Evolutionary conservation across 164 flowering plant species (phyloP), one percentile per base, ranked within the genome.

Genomic region (Nelumbo lutea): DNA sequence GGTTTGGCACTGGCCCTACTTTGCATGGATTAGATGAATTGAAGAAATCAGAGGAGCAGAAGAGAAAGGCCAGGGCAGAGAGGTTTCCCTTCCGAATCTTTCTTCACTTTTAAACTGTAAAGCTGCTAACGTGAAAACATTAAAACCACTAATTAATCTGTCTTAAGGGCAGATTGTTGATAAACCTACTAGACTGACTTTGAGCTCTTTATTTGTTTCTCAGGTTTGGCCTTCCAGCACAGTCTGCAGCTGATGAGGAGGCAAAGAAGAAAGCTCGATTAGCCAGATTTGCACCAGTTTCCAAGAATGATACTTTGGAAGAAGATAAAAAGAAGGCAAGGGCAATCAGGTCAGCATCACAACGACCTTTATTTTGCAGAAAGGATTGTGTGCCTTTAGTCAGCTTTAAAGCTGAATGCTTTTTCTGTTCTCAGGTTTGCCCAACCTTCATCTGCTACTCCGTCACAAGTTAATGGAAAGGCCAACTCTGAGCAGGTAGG

Each of bases 11-110:
- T 71, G 85, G 44, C 0, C 8, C 91, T 43, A 70, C 72, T 10
- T 10, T 51, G 40, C 69, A 63, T 42, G 87, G 77, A 75, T 74
- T 85, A 64, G 88, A 83, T 42, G 80, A 70, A 9, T 61, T 48
- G 3, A 84, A 81, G 74, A 69, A 77, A 61, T 71, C 90, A 44
- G 99, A 96, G 78, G 95, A 87, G 58, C 80, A 68, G 77, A 96
- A 96, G 79, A 87, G 93, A 74, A 96, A 93, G 81, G 90, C 96
- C 64, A 86, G 98, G 81, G 99, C 96, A 56, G 98, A 91, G 80
- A 96, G 99, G 99, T 96, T 72, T 52, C 41, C 3, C 71, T 62
- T 74, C 42, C 27, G 39, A 52, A 42, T 42, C 47, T 41, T 59
- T 68, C 67, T 15, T 10, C 55, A 11, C 40, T 47, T 14, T 13